Conservation (phyloP, 2,329 filamentous ascomycete species). For the Cytospora leucostoma region DNA sequence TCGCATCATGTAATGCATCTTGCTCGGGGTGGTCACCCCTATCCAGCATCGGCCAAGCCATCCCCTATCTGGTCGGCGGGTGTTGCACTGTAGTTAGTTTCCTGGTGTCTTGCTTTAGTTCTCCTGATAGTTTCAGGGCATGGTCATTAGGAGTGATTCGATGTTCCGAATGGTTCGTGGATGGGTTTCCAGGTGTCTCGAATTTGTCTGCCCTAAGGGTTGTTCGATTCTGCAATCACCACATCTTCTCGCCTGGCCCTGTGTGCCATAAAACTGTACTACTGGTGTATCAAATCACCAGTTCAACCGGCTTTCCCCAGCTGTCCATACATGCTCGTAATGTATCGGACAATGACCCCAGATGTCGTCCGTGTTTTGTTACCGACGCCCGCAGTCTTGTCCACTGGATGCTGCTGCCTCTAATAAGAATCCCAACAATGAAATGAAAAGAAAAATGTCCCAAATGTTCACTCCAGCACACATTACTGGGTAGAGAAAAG, state of each 20-base stretch:
- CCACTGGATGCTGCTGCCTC: background rate
- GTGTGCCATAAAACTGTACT: background rate
- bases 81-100: background rate
- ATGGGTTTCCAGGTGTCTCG: background rate
- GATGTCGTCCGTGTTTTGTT: background rate
- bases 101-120: background rate
- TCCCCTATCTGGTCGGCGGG: background rate
- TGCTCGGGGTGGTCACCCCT: background rate
- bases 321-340: background rate
- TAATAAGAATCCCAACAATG: background rate
- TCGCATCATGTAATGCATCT: background rate
- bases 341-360: background rate
- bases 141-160: background rate
- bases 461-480: slow-evolving; percentile 14
- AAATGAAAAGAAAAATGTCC: slow-evolving; percentile 1
- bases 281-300: background rate
- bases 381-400: background rate
- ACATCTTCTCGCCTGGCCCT: background rate
- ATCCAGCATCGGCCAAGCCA: background rate
- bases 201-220: background rate
- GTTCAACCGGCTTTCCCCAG: background rate
- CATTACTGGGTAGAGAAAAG: slow-evolving; percentile 9
- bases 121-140: background rate
- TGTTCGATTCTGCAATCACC: background rate
- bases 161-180: background rate